Percentiles rank a stretch among this genome's conserved stretches.
Conservation (phyloP, 106 monocot species). For the Dendrobium nobile region DNA sequence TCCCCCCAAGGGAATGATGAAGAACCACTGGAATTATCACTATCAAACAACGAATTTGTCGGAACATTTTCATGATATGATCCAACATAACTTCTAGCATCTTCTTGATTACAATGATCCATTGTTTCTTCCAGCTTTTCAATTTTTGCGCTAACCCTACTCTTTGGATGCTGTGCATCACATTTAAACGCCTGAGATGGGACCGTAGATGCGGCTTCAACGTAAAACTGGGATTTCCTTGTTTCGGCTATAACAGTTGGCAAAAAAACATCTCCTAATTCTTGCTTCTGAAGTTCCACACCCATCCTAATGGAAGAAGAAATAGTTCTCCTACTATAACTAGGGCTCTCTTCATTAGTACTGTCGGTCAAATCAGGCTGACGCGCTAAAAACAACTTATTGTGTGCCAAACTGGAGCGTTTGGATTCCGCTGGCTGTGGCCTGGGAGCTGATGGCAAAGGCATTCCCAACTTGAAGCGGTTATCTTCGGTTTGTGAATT, state of each 20-base stretch:
- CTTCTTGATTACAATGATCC: not conserved
- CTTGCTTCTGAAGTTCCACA: not conserved
- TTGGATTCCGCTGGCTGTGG: slow-evolving; percentile 19
- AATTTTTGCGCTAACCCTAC: slow-evolving; percentile 21
- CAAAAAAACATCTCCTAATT: not conserved
- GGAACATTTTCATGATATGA: not conserved
- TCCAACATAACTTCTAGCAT: not conserved
- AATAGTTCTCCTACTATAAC: not conserved
- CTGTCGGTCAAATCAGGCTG: not conserved
- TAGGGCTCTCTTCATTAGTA: not conserved
- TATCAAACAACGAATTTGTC: not conserved
- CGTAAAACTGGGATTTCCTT: not conserved
- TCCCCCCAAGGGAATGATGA: slow-evolving; percentile 63
- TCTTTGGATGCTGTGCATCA: slow-evolving; percentile 3
- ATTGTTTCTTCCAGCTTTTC: slow-evolving; percentile 29
- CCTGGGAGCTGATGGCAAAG: slow-evolving; percentile 20
- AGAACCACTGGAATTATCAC: slow-evolving; percentile 10
- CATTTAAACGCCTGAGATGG: not conserved
- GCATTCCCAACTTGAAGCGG: not conserved
- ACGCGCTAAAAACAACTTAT: not conserved
- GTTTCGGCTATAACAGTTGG: not conserved
- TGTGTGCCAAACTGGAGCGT: slow-evolving; percentile 1
- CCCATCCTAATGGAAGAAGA: not conserved
- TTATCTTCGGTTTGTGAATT: not conserved
- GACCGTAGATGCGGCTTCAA: not conserved